These are phyloP conservation scores for Backusella luteola DNA, from an alignment of 192 early-diverging fungal genomes.

Conservation along the genomic window DNA sequence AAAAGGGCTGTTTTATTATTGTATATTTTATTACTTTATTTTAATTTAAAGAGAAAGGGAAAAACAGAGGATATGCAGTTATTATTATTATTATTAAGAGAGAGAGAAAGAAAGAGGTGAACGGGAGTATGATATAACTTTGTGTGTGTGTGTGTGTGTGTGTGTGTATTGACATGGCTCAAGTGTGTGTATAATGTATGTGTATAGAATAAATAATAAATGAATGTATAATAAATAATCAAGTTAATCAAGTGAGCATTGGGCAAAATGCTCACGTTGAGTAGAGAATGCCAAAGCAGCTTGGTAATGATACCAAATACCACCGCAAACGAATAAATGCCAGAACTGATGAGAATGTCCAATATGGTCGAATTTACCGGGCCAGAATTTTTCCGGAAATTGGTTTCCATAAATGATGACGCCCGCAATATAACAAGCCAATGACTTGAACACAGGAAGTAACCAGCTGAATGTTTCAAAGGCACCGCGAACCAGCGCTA, in stretches of 20 bases:
- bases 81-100: background rate
- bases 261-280: background rate
- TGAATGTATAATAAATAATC: background rate
- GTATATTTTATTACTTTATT: background rate
- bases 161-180: background rate
- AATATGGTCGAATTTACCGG: slow-evolving; percentile 58
- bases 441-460: slow-evolving; percentile 48
- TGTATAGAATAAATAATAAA: background rate
- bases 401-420: slow-evolving; percentile 59
- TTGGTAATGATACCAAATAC: slow-evolving; percentile 61
- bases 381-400: slow-evolving; percentile 58
- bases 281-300: slow-evolving; percentile 38
- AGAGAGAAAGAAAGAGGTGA: background rate
- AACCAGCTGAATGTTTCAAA: slow-evolving; percentile 40
- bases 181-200: background rate
- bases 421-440: slow-evolving; percentile 52
- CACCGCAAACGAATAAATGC: slow-evolving; percentile 62
- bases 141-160: background rate
- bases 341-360: slow-evolving; percentile 66
- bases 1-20: background rate
- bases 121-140: background rate
- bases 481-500: slow-evolving; percentile 43
- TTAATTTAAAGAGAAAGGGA: background rate
- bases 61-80: background rate
- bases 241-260: background rate